These are phyloP conservation scores for Neurospora sp. DNA, from an alignment of 495 filamentous ascomycete species.

Conservation along the genomic window DNA sequence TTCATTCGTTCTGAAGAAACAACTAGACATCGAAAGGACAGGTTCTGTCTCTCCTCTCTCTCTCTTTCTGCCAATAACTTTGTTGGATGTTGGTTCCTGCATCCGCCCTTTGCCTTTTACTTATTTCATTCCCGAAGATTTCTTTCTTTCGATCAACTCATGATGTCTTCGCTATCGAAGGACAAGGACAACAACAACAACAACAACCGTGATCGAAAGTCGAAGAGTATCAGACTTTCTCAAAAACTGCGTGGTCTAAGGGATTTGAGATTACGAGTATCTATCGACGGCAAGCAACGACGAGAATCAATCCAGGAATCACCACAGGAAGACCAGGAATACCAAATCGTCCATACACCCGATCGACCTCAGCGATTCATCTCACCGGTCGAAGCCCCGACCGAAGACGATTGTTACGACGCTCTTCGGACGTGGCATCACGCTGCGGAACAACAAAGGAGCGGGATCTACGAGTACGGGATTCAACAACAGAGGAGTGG, in stretches of 20 bases:
- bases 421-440: constrained; percentile 16
- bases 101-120: neutral
- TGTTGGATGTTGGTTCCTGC: neutral
- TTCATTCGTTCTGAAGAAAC: neutral
- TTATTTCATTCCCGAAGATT: neutral
- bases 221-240: constrained; percentile 2
- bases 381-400: constrained; percentile 10
- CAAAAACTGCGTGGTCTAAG: constrained; percentile 15
- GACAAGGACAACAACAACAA: neutral
- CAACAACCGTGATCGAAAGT: neutral
- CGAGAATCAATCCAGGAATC: neutral
- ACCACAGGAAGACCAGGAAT: constrained; percentile 3
- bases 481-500: neutral
- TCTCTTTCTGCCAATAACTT: neutral
- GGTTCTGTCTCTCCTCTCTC: neutral
- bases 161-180: neutral
- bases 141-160: too few species aligned
- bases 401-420: constrained; percentile 18
- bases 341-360: constrained; percentile 20
- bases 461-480: neutral
- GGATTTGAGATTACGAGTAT: neutral
- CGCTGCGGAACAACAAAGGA: neutral
- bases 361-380: constrained; percentile 11
- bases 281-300: neutral
- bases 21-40: neutral